Base-by-base conservation (phyloP, 2,329 filamentous ascomycete genomes). In the Penicillium sp. region DNA sequence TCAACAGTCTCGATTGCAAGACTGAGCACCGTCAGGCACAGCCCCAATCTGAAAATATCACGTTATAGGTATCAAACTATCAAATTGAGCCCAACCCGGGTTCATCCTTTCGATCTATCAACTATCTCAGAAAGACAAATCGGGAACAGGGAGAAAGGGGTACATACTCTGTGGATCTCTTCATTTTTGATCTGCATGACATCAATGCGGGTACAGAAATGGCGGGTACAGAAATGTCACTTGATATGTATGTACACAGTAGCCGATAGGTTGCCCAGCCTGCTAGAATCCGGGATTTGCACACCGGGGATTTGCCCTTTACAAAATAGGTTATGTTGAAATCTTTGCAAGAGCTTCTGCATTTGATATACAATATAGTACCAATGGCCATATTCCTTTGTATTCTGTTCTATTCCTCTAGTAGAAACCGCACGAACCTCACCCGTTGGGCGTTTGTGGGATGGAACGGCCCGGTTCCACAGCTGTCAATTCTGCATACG, bases 401-500 rank as follows among this genome's bases (percentile, higher is more conserved):
- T n/a, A 17, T 55, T 27, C 21, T 29, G n/a, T 29, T 41, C 35
- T n/a, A 19, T 45, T 42, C 12, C 9, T 31, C 19, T 47, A 5
- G 7, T 10, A 19, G 8, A 33, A 9, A 47, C 23, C 13, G 21
- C 45, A 54, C 47, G 41, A 59, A 38, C 47, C 47, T 38, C 51
- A 13, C 41, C 57, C 49, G 50, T 57, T 53, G 10, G 10, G 53
- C 29, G 44, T 45, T 38, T 57, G 42, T 55, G 48, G 49, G 56
- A 53, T 61, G 54, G 42, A 50, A 55, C 52, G 29, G 41, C 42
- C 54, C 49, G 43, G 36, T 51, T 52, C 41, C 21, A 49, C 35
- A 49, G 60, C 48, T 57, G 59, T 55, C 61, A 59, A 43, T 13
- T 43, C 43, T 42, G 49, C 53, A 48, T 51, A 23, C 33, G 45